Base-by-base conservation (phyloP, 1,284 basidiomycete genomes). In the Polyporus tsugae region DNA sequence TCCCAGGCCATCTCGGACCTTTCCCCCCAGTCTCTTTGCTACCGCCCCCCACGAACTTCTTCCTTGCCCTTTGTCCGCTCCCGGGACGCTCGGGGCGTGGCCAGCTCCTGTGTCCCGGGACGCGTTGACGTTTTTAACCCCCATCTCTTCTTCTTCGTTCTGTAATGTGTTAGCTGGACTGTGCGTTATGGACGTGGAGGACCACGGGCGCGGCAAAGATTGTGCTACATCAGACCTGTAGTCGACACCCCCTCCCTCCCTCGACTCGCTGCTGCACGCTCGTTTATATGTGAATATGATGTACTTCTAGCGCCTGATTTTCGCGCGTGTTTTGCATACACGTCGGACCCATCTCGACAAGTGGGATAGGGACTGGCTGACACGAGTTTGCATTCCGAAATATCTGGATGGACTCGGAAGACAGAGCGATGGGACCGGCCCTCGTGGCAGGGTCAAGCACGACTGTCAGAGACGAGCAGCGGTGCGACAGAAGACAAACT, bases 161-260 rank as follows among this genome's bases (percentile, higher is more conserved):
- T 68, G 70, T 73, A 69, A 73, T 71, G 70, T 68, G 67, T 69
- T 73, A 73, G 69, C 72, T 71, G 72, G 72, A 57, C 72, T 73
- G 69, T 73, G 60, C 69, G 69, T 73, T 70, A 71, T 58, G 72
- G 72, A 69, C 65, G 49, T 68, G 67, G 72, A 73, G 69, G 69
- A 63, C 44, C 62, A 17, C 42, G 49, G 46, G 60, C 59, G 49
- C 60, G 29, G 36, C 69, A 61, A 70, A 53, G 60, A 57, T 33
- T 25, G 62, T 36, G 65, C 70, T 71, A 55, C 72, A 71, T 38
- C 72, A 38, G 68, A 73, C 72, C 68, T 73, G 70, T 57, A 68
- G 70, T 59, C 70, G 68, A 64, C 58, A 25, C 58, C 65, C 65
- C 46, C 25, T 10, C 17, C 33, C 29, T 4, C 29, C 10, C 25